Percentiles rank a stretch among this genome's conserved stretches.
Evolutionary conservation across 805 yeast genomes (phyloP).

Genomic region (Candida chilensis): DNA sequence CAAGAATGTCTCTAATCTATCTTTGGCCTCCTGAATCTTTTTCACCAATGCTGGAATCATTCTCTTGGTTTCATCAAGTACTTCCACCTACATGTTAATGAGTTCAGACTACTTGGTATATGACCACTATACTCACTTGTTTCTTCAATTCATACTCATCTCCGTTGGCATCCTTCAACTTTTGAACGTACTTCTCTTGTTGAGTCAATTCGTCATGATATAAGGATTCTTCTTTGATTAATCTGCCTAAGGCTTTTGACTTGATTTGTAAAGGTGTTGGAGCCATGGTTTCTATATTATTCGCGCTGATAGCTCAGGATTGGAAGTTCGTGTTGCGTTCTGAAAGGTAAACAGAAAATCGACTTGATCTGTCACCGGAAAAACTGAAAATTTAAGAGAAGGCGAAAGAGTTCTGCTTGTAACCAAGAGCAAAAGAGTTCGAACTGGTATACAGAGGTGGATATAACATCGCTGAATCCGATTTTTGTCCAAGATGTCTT

Average conservation of each 20-base stretch:
- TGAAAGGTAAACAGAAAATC: too few species aligned
- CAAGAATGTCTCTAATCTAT: slow-evolving; percentile 28
- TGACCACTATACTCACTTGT: slow-evolving; percentile 12
- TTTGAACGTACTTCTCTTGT: slow-evolving; percentile 38
- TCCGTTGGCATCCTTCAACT: slow-evolving; percentile 31
- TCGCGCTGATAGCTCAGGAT: not conserved
- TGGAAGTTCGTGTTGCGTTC: too few species aligned
- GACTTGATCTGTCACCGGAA: too few species aligned
- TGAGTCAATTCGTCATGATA: slow-evolving; percentile 53
- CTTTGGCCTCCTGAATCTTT: slow-evolving; percentile 27
- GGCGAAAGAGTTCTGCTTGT: too few species aligned
- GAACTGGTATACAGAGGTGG: too few species aligned
- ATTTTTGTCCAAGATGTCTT: not conserved
- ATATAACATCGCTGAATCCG: too few species aligned
- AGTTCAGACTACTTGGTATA: not conserved
- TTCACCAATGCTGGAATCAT: slow-evolving; percentile 38
- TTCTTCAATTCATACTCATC: slow-evolving; percentile 63
- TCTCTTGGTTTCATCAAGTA: slow-evolving; percentile 43
- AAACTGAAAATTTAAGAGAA: not conserved
- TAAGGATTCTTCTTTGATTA: slow-evolving; percentile 55
- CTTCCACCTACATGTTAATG: slow-evolving; percentile 16
- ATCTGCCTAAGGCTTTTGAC: slow-evolving; percentile 55
- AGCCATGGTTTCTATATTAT: slow-evolving; percentile 36
- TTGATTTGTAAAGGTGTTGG: slow-evolving; percentile 69
- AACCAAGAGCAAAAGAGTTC: too few species aligned